These are phyloP conservation scores for Aspergillus intermedius DNA, from an alignment of 2,329 filamentous ascomycete species.

Conservation along the genomic window DNA sequence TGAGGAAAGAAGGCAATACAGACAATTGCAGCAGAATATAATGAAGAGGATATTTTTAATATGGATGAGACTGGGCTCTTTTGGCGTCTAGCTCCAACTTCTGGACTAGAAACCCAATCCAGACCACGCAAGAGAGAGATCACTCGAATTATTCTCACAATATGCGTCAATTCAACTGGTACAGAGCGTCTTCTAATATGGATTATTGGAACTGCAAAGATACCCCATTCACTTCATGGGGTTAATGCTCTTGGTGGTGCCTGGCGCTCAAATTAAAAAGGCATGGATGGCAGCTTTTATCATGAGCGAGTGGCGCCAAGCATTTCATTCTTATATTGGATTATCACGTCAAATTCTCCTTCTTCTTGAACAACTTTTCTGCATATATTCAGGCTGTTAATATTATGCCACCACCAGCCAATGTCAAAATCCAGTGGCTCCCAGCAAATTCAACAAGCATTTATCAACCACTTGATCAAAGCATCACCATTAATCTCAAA, in stretches of 20 bases:
- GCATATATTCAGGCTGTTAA: constrained; percentile 9
- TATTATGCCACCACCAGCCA: constrained; percentile 6
- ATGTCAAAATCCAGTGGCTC: constrained; percentile 11
- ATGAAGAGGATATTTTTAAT: constrained; percentile 11
- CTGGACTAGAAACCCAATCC: constrained; percentile 3
- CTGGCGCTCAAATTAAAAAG: constrained; percentile 20
- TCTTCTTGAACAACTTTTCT: constrained; percentile 11
- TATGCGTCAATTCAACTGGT: constrained; percentile 17
- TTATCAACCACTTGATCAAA: constrained; percentile 10
- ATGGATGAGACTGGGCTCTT: constrained; percentile 5
- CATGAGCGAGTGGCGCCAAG: constrained; percentile 13
- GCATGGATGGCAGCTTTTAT: constrained; percentile 14
- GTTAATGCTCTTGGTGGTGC: constrained; percentile 18
- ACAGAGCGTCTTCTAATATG: constrained; percentile 18
- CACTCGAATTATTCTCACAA: constrained; percentile 13
- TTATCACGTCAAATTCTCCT: constrained; percentile 9
- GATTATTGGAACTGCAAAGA: constrained; percentile 15
- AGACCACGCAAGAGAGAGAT: background rate
- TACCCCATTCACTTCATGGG: constrained; percentile 14
- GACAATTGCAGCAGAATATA: constrained; percentile 11
- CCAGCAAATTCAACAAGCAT: constrained; percentile 3
- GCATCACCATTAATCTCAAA: constrained; percentile 8
- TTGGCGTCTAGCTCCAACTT: constrained; percentile 13
- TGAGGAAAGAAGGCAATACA: constrained; percentile 7
- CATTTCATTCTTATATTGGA: constrained; percentile 7